Evolutionary conservation across 2,329 filamentous ascomycete genomes (phyloP).

Genomic region (Metarhizium robertsii): DNA sequence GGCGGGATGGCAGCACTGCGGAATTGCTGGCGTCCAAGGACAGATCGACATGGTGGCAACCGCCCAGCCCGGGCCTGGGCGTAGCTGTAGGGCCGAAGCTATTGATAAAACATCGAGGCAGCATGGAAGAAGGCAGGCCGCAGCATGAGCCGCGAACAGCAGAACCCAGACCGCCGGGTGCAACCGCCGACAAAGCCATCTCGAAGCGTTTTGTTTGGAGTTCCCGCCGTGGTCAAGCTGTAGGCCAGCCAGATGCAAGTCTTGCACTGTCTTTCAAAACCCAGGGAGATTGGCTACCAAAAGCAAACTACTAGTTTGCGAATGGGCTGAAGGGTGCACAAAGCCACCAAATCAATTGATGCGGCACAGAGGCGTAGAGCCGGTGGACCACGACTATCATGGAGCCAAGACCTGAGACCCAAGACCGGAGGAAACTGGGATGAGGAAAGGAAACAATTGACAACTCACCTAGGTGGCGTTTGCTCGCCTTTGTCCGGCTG

Average conservation of each 20-base stretch:
- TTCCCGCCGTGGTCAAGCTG: not conserved
- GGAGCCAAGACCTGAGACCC: not conserved
- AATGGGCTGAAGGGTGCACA: not conserved
- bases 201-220: not conserved
- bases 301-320: not conserved
- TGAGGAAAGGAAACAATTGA: not conserved
- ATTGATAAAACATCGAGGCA: too few species aligned
- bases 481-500: not conserved
- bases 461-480: constrained; percentile 5
- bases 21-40: not conserved
- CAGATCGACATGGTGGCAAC: not conserved
- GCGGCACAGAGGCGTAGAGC: not conserved
- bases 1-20: too few species aligned
- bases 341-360: not conserved
- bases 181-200: not conserved
- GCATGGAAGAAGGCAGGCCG: too few species aligned
- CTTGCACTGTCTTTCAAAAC: not conserved
- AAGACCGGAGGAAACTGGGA: not conserved
- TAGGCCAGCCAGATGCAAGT: not conserved
- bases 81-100: too few species aligned
- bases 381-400: not conserved
- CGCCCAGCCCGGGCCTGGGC: not conserved
- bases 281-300: not conserved
- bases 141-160: not conserved
- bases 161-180: not conserved